Percentiles rank a stretch among this genome's conserved stretches.
Conservation (phyloP, 1,284 basidiomycete genomes). For the Cystobasidium sp. region DNA sequence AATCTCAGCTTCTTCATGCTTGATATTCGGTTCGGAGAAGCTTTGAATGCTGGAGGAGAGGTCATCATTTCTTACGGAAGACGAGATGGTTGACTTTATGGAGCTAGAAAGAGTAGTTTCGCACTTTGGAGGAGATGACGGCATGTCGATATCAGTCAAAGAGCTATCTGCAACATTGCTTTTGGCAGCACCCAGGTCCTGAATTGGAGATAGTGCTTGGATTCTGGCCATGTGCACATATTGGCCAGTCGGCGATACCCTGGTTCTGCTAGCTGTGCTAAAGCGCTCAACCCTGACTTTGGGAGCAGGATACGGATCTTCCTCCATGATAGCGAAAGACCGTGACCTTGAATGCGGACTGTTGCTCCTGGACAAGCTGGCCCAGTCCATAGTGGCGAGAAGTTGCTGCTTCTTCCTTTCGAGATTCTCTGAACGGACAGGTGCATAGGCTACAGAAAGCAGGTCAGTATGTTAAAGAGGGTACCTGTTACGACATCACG, state of each 20-base stretch:
- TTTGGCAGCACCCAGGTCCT: too few species aligned
- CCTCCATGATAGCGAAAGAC: neutral
- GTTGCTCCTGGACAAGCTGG: conserved; percentile 12
- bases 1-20: too few species aligned
- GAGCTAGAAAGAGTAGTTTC: neutral
- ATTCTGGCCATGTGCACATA: too few species aligned
- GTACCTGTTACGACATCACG: neutral
- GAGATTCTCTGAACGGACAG: neutral
- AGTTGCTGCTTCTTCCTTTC: conserved; percentile 7
- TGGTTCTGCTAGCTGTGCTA: too few species aligned
- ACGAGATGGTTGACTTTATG: neutral
- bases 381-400: conserved; percentile 7
- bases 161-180: neutral
- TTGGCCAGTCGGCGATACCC: too few species aligned
- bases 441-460: neutral
- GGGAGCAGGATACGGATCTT: neutral
- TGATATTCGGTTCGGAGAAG: neutral
- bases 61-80: neutral
- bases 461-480: neutral
- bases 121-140: neutral
- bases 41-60: neutral
- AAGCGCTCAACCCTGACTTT: neutral
- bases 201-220: too few species aligned
- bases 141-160: conserved; percentile 8
- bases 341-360: conserved; percentile 14